These are phyloP conservation scores for Termitomyces sp. DNA, from an alignment of 768 basidiomycete species.

Conservation along the genomic window DNA sequence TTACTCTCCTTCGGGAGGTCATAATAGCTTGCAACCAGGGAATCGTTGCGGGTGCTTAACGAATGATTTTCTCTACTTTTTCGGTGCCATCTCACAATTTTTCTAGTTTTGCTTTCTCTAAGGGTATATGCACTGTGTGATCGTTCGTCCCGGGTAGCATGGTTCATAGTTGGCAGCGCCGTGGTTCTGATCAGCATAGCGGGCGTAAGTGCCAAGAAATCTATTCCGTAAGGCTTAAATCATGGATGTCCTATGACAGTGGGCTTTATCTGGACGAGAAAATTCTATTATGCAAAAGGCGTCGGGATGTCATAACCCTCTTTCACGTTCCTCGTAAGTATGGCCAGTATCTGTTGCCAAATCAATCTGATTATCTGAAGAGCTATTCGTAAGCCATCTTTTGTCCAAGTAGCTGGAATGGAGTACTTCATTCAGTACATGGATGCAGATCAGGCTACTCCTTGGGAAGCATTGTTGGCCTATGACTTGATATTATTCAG, in stretches of 20 bases:
- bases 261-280: background rate
- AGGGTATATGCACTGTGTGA: background rate
- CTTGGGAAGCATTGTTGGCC: constrained; percentile 8
- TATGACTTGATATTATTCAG: constrained; percentile 6
- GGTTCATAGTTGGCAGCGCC: background rate
- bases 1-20: background rate
- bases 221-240: background rate
- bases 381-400: background rate
- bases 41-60: background rate
- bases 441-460: background rate
- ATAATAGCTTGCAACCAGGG: background rate
- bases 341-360: background rate
- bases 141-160: constrained; percentile 1
- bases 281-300: background rate
- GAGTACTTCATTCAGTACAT: background rate
- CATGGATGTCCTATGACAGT: background rate
- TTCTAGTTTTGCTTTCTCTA: background rate
- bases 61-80: background rate
- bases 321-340: background rate
- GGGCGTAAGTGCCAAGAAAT: background rate
- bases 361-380: background rate
- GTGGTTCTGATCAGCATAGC: background rate
- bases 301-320: background rate
- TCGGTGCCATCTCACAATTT: background rate
- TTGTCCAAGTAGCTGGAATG: background rate